Conservation (phyloP, 2,329 filamentous ascomycete species). For the Didymosphaeria variabile region DNA sequence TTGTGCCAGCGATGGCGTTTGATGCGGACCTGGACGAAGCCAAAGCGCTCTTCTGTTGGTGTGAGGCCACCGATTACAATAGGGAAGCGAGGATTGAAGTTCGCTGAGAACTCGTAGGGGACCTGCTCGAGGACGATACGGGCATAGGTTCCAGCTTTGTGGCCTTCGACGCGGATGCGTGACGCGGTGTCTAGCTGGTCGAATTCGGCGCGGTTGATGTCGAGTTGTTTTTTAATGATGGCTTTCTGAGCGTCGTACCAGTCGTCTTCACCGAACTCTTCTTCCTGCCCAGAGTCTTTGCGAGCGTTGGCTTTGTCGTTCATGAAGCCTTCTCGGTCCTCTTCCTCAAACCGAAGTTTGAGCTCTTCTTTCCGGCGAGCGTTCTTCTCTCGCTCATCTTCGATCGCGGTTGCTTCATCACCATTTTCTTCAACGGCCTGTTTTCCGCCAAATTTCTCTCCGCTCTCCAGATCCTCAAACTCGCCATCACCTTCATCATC, state of each 20-base stretch:
- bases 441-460: conserved; percentile 63
- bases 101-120: conserved; percentile 85
- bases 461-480: conserved; percentile 86
- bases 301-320: conserved; percentile 85
- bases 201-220: conserved; percentile 96
- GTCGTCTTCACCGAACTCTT: conserved; percentile 93
- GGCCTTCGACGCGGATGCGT: conserved; percentile 85
- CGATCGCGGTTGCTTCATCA: conserved; percentile 66
- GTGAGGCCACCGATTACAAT: conserved; percentile 91
- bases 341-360: conserved; percentile 92
- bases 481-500: conserved; percentile 76
- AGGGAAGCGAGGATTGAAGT: conserved; percentile 83
- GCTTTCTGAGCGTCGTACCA: conserved; percentile 99
- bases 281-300: conserved; percentile 72
- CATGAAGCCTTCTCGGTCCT: conserved; percentile 94
- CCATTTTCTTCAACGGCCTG: conserved; percentile 53
- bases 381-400: conserved; percentile 89
- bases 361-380: conserved; percentile 93
- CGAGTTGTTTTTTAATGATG: conserved; percentile 90
- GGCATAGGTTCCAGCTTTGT: conserved; percentile 90
- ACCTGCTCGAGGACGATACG: conserved; percentile 90
- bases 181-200: conserved; percentile 86
- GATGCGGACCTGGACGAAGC: conserved; percentile 93
- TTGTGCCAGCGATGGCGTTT: conserved; percentile 99
- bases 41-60: conserved; percentile 93